Evolutionary conservation across 2,329 filamentous ascomycete species (phyloP).

Genomic region (Talaromyces marneffei): DNA sequence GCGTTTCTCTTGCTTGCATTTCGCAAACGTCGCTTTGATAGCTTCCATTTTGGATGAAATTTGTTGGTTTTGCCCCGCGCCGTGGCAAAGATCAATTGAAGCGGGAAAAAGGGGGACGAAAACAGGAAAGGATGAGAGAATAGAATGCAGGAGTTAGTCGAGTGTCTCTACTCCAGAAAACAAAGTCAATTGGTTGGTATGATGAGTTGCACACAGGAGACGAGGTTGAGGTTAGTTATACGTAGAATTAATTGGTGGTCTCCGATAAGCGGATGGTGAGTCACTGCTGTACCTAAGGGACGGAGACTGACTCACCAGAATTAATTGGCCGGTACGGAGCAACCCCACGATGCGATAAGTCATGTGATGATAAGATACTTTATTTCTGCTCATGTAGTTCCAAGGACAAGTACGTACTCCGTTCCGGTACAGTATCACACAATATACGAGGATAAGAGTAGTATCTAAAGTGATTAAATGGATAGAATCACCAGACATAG

Average conservation of each 20-base stretch:
- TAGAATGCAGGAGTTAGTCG: neutral
- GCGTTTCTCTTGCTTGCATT: constrained; percentile 55
- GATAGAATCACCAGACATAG: neutral
- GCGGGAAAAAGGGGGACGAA: neutral
- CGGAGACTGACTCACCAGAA: neutral
- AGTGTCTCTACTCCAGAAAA: neutral
- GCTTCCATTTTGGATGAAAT: constrained; percentile 41
- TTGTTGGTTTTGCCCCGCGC: neutral
- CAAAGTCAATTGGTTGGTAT: neutral
- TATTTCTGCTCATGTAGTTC: no score
- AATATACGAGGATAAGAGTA: neutral
- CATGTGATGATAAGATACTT: constrained; percentile 7
- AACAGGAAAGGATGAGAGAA: neutral
- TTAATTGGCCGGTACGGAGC: neutral
- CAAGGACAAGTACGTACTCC: no score
- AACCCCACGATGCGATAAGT: neutral
- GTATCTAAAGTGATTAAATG: neutral
- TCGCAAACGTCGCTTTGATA: constrained; percentile 52
- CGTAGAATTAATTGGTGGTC: neutral
- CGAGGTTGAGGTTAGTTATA: neutral
- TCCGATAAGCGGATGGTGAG: neutral
- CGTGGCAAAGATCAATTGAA: constrained; percentile 1
- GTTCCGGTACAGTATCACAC: no score
- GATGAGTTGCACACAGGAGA: neutral
- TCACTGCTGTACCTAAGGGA: neutral